Conservation (phyloP, 345 rosid species). For the Trapa incisa region DNA sequence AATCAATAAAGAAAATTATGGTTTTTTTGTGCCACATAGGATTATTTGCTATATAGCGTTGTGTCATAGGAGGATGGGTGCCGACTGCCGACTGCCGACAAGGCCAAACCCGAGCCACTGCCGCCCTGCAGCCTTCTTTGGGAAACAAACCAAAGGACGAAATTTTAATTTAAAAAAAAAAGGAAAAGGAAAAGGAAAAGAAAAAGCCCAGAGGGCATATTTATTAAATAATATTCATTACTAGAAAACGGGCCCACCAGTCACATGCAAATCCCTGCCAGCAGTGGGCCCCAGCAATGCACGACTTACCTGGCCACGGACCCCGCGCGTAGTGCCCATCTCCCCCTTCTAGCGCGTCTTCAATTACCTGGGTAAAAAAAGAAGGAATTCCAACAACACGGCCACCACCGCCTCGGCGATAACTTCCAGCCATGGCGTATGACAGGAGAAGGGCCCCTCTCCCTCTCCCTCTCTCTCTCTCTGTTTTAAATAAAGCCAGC, state of each 20-base stretch:
- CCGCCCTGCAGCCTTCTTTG: neutral
- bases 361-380: neutral
- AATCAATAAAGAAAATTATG: too few species aligned
- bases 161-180: neutral
- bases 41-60: too few species aligned
- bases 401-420: neutral
- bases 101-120: too few species aligned
- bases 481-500: constrained; percentile 29
- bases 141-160: neutral
- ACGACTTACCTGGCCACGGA: constrained; percentile 5
- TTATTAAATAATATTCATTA: too few species aligned
- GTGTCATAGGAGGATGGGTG: too few species aligned
- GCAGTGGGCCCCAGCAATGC: neutral
- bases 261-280: constrained; percentile 1
- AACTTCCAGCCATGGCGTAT: neutral
- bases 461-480: neutral
- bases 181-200: neutral
- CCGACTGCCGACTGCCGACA: too few species aligned
- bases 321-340: constrained; percentile 11
- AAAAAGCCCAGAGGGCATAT: neutral
- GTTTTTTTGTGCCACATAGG: too few species aligned
- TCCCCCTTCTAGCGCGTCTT: constrained; percentile 12
- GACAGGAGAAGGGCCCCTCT: neutral
- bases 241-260: neutral
- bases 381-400: too few species aligned